Percentiles rank a stretch among this genome's conserved stretches.
These are phyloP conservation scores for Melanomma pulvis-pyrius DNA, from an alignment of 495 filamentous ascomycete genomes.

Conservation along the genomic window DNA sequence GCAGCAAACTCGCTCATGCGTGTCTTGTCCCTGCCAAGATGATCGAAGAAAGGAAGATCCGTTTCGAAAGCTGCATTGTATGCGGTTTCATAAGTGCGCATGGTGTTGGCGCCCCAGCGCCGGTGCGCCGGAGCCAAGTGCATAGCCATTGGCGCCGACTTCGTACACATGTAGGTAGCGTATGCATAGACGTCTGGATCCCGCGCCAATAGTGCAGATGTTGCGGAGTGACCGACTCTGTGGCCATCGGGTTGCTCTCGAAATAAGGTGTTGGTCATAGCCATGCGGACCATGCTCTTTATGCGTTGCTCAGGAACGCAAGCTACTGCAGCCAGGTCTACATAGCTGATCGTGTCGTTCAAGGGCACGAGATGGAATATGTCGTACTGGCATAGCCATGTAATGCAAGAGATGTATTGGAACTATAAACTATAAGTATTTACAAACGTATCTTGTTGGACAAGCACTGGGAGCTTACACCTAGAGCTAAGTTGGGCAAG, in stretches of 20 bases:
- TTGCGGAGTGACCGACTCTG: conserved; percentile 8
- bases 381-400: conserved; percentile 14
- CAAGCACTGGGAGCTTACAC: conserved; percentile 30
- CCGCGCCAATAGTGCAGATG: conserved; percentile 7
- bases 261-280: conserved; percentile 18
- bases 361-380: conserved; percentile 11
- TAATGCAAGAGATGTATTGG: conserved; percentile 18
- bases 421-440: conserved; percentile 1
- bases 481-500: conserved; percentile 28
- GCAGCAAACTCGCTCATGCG: conserved; percentile 5
- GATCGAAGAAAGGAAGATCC: conserved; percentile 18
- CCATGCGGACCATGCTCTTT: conserved; percentile 4
- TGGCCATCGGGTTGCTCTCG: neutral
- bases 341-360: conserved; percentile 10
- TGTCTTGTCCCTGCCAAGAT: neutral
- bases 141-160: conserved; percentile 1
- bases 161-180: neutral
- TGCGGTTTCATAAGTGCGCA: conserved; percentile 1
- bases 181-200: conserved; percentile 1
- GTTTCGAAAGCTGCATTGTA: conserved; percentile 16
- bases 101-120: conserved; percentile 1
- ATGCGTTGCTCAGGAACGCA: neutral
- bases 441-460: too few relatives aligned
- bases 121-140: neutral
- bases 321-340: neutral